These are phyloP conservation scores for Fusarium xylarioides DNA, from an alignment of 2,329 filamentous ascomycete species.

Conservation along the genomic window DNA sequence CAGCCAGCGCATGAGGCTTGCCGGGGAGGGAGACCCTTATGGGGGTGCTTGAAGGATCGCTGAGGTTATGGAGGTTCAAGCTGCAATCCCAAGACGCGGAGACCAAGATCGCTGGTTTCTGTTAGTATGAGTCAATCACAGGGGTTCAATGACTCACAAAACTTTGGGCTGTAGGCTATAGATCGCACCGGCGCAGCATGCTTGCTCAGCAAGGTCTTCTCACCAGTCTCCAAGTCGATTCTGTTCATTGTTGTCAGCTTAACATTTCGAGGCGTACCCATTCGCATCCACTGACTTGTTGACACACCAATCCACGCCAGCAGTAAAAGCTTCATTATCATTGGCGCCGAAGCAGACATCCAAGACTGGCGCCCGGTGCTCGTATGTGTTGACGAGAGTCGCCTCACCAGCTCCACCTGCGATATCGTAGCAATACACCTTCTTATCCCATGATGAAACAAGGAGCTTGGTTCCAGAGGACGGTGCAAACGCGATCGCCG, in stretches of 20 bases:
- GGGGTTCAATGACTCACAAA: constrained; percentile 60
- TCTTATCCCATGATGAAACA: constrained; percentile 95
- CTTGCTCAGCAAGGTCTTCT: constrained; percentile 78
- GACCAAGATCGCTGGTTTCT: constrained; percentile 71
- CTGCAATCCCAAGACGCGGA: constrained; percentile 95
- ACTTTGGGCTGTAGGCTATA: constrained; percentile 80
- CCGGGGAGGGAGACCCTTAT: constrained; percentile 77
- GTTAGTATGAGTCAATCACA: constrained; percentile 22
- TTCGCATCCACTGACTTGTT: constrained; percentile 62
- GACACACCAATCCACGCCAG: constrained; percentile 87
- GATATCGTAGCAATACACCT: constrained; percentile 89
- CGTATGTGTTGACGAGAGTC: constrained; percentile 73
- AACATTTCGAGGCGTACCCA: not conserved
- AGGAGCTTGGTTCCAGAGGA: constrained; percentile 77
- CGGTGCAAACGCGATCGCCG: constrained; percentile 85
- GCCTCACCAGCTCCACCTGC: constrained; percentile 63
- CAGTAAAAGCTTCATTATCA: constrained; percentile 85
- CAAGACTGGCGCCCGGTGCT: constrained; percentile 85
- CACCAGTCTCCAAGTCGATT: constrained; percentile 75
- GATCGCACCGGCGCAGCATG: constrained; percentile 84
- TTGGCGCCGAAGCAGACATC: constrained; percentile 90
- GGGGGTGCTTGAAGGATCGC: constrained; percentile 60
- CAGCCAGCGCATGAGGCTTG: constrained; percentile 88
- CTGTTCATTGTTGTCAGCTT: constrained; percentile 43
- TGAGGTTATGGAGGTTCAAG: constrained; percentile 81